Evolutionary conservation across 2,329 filamentous ascomycete species (phyloP), one percentile per base, ranked within the genome.

Genomic region (Fusarium secorum): DNA sequence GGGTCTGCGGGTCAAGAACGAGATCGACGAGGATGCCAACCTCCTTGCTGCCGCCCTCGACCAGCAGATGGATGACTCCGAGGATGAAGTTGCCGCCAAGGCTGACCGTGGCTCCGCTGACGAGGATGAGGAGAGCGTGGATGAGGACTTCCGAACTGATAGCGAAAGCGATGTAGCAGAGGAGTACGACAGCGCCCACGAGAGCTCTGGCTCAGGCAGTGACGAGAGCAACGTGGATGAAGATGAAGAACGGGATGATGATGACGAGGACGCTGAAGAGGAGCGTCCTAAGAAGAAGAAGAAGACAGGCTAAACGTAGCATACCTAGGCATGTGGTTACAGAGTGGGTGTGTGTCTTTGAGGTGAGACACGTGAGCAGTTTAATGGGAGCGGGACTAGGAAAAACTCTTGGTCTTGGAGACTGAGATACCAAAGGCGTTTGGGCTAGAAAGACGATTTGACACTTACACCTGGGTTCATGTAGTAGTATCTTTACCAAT

Each of bases 111-210:
- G 96, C 71, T 96, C 93, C 32, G 96, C 95, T 7, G 96, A 98
- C 78, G 96, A 99, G 81, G 96, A 99, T 76, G 93, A 95, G 78
- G 95, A 98, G 84, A 95, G 92, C 66, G 90, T 95, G 13, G 96
- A 99, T 76, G 96, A 99, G 80, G 96, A 99, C 83, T 99, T 99
- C 86, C 89, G 92, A 75, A 93, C 92, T 10, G 94, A 97, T 68
- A 95, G 92, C 18, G 96, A 99, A 72, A 97, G 93, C 57, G 96
- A 99, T 74, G 95, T 98, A 5, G 96, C 95, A 2, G 96, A 99
- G 81, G 97, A 99, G 79, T 99, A 90, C 75, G 96, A 99, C 81
- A 95, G 93, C 57, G 91, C 89, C 48, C 95, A 98, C 78, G 93
- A 97, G 79, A 97, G 94, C 78, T 93, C 90, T 54, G 94, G 92